Percentiles rank a stretch among this genome's conserved stretches.
Evolutionary conservation across 2,329 filamentous ascomycete species (phyloP).

Genomic region (Thielaviopsis musarum): DNA sequence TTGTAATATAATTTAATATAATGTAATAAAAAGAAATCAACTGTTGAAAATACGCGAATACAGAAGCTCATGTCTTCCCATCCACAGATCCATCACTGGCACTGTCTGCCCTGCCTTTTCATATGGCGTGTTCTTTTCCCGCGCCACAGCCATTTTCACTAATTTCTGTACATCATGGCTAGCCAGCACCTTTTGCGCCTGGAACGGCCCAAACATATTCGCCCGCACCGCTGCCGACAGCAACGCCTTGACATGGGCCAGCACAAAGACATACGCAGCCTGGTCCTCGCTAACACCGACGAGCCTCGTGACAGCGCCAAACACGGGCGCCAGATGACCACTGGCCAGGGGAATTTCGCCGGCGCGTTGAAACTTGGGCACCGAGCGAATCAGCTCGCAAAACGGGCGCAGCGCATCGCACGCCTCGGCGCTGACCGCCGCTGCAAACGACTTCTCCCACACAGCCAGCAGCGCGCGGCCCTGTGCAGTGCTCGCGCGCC

Average conservation of each 20-base stretch:
- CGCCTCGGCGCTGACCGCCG: conserved; percentile 13
- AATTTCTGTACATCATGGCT: conserved; percentile 37
- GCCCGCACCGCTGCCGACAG: conserved; percentile 62
- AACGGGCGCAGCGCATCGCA: conserved; percentile 30
- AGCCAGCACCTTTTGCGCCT: conserved; percentile 58
- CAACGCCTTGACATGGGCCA: conserved; percentile 60
- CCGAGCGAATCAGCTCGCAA: conserved; percentile 50
- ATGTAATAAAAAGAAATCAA: conserved; percentile 21
- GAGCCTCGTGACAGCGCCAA: conserved; percentile 48
- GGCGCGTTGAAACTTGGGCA: conserved; percentile 45
- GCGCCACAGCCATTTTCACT: conserved; percentile 39
- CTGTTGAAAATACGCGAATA: conserved; percentile 83
- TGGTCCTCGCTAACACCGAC: conserved; percentile 43
- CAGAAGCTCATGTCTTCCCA: conserved; percentile 65
- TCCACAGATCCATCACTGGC: conserved; percentile 67
- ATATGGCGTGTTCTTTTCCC: conserved; percentile 40
- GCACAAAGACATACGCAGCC: conserved; percentile 57
- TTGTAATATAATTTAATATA: conserved; percentile 12
- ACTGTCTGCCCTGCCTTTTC: conserved; percentile 59
- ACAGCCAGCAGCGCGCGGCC: conserved; percentile 57
- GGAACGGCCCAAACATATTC: conserved; percentile 64
- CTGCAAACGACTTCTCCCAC: conserved; percentile 55
- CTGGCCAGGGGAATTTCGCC: conserved; percentile 42
- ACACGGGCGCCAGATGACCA: conserved; percentile 50
- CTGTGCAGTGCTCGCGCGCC: conserved; percentile 58